Conservation (phyloP, 176 grass and related monocot genomes). For the Aegilops longissima region DNA sequence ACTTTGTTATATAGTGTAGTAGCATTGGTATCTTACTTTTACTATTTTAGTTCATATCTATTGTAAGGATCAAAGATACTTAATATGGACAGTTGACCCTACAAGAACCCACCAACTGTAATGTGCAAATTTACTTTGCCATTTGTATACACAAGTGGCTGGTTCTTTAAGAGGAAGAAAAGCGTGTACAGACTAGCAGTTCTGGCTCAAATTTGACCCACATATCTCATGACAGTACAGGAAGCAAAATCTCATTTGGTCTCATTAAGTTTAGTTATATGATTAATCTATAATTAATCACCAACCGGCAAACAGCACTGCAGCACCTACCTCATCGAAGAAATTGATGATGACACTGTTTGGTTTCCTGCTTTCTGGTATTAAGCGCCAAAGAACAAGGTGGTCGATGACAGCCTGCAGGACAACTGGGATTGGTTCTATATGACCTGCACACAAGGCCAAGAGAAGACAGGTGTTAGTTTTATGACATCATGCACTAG, state of each 20-base stretch:
- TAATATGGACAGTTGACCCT: not conserved
- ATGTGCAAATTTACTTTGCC: not conserved
- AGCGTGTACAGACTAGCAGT: not conserved
- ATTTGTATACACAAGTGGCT: not conserved
- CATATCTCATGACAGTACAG: not conserved
- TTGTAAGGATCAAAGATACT: not conserved
- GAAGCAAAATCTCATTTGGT: conserved; percentile 33
- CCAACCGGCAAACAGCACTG: not conserved
- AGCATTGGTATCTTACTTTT: no score
- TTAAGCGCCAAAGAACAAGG: conserved; percentile 93
- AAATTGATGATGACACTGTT: conserved; percentile 98
- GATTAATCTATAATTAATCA: conserved; percentile 12
- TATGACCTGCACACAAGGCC: conserved; percentile 65
- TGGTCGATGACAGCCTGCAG: conserved; percentile 93
- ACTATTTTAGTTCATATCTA: not conserved
- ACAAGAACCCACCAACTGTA: not conserved
- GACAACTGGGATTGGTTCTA: conserved; percentile 80
- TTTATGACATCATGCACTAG: conserved; percentile 30
- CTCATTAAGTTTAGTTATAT: conserved; percentile 13
- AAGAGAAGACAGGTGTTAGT: conserved; percentile 22
- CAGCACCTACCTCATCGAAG: conserved; percentile 86
- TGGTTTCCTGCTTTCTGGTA: conserved; percentile 94
- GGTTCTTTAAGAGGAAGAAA: not conserved
- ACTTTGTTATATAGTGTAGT: no score
- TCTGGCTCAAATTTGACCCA: not conserved